These are phyloP conservation scores for Porcisia hertigi DNA, from an alignment of 208 protist species.

Conservation along the genomic window DNA sequence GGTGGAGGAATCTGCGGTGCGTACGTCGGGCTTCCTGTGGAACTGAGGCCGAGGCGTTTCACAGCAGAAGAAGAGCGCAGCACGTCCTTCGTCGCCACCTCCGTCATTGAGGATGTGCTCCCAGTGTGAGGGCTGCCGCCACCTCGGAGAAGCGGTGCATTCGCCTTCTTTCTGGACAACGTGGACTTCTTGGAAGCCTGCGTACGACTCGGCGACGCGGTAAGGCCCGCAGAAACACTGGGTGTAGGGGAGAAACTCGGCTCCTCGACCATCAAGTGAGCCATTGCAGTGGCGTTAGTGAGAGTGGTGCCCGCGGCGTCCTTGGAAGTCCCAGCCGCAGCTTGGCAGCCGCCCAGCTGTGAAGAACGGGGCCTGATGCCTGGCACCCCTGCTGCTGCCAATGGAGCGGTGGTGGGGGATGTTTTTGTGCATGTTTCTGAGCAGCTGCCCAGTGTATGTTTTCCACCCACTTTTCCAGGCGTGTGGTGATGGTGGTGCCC, in stretches of 20 bases:
- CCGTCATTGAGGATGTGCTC: not conserved
- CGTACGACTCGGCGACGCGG: not conserved
- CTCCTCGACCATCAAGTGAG: not conserved
- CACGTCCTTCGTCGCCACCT: conserved; percentile 5
- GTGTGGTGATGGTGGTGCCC: not conserved
- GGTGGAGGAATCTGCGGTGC: conserved; percentile 14
- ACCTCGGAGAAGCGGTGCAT: not conserved
- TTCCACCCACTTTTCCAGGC: not conserved
- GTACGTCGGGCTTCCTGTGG: not conserved
- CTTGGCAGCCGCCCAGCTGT: not conserved
- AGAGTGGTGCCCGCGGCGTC: not conserved
- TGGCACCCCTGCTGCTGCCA: not conserved
- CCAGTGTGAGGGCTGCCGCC: not conserved
- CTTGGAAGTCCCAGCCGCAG: not conserved
- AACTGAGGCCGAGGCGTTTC: conserved; percentile 1
- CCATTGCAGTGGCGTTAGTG: not conserved
- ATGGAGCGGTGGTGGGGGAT: not conserved
- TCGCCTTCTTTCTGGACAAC: not conserved
- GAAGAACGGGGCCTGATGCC: not conserved
- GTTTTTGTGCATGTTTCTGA: not conserved
- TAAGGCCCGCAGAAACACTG: not conserved
- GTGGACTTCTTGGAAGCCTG: not conserved
- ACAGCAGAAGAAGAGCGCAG: not conserved
- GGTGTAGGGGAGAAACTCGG: not conserved
- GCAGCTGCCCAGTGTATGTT: not conserved